A percentile compares a stretch with the other conserved stretches of the same genome.
These are phyloP conservation scores for Ophiostoma himal-ulmi DNA, from an alignment of 2,329 filamentous ascomycete species.

Conservation along the genomic window DNA sequence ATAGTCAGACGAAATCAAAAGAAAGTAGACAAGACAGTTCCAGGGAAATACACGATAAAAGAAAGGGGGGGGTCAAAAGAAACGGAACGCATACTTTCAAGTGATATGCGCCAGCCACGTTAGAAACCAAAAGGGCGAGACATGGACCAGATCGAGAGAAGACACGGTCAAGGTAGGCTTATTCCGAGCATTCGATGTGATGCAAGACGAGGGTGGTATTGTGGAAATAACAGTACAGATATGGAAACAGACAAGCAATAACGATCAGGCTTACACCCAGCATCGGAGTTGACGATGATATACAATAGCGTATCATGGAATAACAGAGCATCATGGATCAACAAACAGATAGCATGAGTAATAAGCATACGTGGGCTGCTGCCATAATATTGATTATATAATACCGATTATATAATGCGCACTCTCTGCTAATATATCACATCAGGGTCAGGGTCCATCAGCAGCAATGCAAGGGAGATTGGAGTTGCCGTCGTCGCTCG, in stretches of 20 bases:
- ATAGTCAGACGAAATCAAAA: background rate
- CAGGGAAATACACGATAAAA: no score
- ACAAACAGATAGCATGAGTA: background rate
- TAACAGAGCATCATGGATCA: background rate
- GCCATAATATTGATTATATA: background rate
- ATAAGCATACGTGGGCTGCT: background rate
- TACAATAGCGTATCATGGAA: background rate
- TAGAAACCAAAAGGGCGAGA: no score
- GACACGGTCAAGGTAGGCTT: background rate
- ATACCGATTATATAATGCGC: background rate
- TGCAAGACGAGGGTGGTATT: background rate
- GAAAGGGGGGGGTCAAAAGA: no score
- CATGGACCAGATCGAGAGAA: no score
- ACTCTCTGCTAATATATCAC: background rate
- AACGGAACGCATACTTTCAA: background rate
- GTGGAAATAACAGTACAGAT: no score
- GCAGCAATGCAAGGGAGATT: constrained; percentile 8
- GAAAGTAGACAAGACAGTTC: background rate
- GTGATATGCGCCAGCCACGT: no score
- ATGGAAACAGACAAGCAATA: no score
- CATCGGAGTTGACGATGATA: background rate
- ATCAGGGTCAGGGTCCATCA: background rate
- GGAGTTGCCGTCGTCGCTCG: background rate
- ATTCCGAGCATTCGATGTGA: background rate
- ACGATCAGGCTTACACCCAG: no score